Base-by-base conservation (phyloP, 2,329 filamentous ascomycete genomes). In the Xylariaceae sp. region DNA sequence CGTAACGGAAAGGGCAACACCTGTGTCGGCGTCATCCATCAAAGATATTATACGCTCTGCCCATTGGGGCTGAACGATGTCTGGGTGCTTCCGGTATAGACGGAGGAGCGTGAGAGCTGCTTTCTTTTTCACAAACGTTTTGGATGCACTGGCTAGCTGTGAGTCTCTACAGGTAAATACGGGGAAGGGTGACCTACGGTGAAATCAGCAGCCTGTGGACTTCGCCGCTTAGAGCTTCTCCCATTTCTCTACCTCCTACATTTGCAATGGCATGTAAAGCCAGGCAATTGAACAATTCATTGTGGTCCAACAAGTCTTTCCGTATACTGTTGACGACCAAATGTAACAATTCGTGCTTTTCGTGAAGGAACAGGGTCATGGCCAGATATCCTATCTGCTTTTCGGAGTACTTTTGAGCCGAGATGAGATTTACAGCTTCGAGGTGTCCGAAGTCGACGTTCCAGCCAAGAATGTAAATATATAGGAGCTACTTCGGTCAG, bases 71-170 rank as follows among this genome's bases (percentile, higher is more conserved):
- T 96, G 92, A 19, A 99, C 89, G 59, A 99, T 97, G 58, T 86
- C 88, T 1, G 93, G 91, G 65, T 92, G 86, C 75, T 99, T 99
- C 62, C 94, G 89, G 73, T 97, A 99, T 6, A 99, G 75, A 49
- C 94, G 88, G 49, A 99, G 82, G 34, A 99, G 80, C 0, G 94
- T 99, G 47, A 99, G 77, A 6, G 94, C 94, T 1, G 94, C 93
- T 79, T 99, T 99, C 75, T 99, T 99, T 80, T 99, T 99, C 54
- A 99, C 94, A 63, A 99, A 99, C 0, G 94, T 86, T 72, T 97
- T 99, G 1, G 93, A 97, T 7, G 77, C 78, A 43, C 76, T 77
- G 53, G 46, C 6, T 50, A 18, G 19, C 5, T 44, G 48, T 58
- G 52, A 63, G 58, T 47, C 18, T 10, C 16, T 18, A 18, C 22